A percentile compares a stretch with the other conserved stretches of the same genome.
phyloP scores from a whole-genome alignment of 371 early-diverging fungal species.

The Mucor lusitanicus region DNA sequence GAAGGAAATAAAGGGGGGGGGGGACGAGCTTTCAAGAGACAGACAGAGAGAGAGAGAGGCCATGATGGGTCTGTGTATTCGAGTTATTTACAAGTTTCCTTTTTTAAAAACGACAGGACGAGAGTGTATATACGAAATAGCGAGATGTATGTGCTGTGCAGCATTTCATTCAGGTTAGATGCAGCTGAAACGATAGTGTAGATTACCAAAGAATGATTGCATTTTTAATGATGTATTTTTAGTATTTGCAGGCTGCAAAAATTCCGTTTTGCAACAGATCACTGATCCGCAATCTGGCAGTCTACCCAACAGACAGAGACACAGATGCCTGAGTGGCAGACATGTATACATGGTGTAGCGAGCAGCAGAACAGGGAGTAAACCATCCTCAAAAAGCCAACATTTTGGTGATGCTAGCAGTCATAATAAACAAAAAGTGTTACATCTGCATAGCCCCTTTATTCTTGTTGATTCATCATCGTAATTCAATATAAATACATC shows the following conservation, averaged over 20 bases:
- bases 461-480: conserved; percentile 7
- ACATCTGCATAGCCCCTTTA: conserved; percentile 28
- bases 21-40: too few relatives aligned
- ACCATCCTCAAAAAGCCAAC: background rate
- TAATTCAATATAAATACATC: conserved; percentile 6
- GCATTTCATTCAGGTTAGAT: conserved; percentile 11
- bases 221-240: conserved; percentile 18
- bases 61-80: background rate
- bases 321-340: too few relatives aligned
- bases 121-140: background rate
- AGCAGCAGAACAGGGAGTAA: background rate
- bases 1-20: too few relatives aligned
- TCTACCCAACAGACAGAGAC: too few relatives aligned
- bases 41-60: background rate
- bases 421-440: conserved; percentile 22
- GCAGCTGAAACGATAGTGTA: conserved; percentile 19
- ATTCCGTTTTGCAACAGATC: background rate
- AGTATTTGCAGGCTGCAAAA: background rate
- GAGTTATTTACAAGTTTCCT: background rate
- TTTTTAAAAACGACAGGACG: background rate
- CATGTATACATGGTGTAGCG: too few relatives aligned
- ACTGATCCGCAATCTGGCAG: background rate
- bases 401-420: conserved; percentile 24
- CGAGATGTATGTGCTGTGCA: conserved; percentile 26
- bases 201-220: conserved; percentile 16